phyloP scores from a whole-genome alignment of 2,329 filamentous ascomycete genomes.

The Fulvia fulva region DNA sequence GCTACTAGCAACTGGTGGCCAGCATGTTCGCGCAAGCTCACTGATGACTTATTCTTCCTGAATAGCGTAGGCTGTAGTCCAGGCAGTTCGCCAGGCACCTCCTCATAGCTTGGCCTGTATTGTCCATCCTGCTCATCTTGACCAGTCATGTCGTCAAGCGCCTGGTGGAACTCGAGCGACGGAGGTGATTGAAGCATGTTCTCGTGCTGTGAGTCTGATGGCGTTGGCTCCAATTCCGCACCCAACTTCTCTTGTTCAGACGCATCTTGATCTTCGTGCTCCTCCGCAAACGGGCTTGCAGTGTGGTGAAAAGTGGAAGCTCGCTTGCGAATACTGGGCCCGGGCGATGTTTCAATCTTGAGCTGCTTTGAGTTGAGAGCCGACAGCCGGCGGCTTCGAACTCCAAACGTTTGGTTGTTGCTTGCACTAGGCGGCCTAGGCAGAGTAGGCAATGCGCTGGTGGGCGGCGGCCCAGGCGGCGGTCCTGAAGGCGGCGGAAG shows the following conservation, averaged over 20 bases:
- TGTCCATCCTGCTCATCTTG: conserved; percentile 20
- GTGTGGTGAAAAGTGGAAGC: conserved; percentile 32
- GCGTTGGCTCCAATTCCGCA: conserved; percentile 17
- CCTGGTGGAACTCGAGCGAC: conserved; percentile 27
- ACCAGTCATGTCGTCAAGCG: conserved; percentile 11
- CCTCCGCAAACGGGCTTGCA: conserved; percentile 23
- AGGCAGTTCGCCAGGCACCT: conserved; percentile 23
- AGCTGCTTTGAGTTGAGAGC: conserved; percentile 76
- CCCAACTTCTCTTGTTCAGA: conserved; percentile 22
- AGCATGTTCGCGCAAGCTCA: conserved; percentile 58
- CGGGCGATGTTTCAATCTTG: conserved; percentile 73
- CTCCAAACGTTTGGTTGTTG: conserved; percentile 24
- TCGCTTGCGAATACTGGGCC: conserved; percentile 27
- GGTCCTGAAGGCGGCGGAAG: conserved; percentile 34
- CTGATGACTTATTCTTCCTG: conserved; percentile 50
- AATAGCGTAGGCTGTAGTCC: conserved; percentile 30
- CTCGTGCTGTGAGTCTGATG: conserved; percentile 27
- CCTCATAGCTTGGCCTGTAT: conserved; percentile 23
- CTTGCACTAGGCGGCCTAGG: conserved; percentile 20
- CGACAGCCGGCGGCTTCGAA: conserved; percentile 69
- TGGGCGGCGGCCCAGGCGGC: conserved; percentile 27
- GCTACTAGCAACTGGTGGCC: conserved; percentile 67
- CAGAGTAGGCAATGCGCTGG: conserved; percentile 12
- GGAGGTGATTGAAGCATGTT: conserved; percentile 30
- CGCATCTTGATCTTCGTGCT: conserved; percentile 19